These are phyloP conservation scores for Jatropha podagrica DNA, from an alignment of 441 rosid species.

Conservation along the genomic window DNA sequence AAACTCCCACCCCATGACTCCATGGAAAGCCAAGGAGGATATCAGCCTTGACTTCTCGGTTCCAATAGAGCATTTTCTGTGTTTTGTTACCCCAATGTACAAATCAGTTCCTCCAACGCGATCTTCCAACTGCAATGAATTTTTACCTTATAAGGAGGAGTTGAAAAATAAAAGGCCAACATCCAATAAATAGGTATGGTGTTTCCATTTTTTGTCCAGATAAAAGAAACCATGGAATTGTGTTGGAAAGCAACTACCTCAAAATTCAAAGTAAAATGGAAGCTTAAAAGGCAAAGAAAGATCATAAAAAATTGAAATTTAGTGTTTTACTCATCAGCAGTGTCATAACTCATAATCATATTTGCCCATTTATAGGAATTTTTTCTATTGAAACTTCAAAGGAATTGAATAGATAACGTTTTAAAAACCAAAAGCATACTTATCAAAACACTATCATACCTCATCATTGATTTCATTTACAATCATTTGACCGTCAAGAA, in stretches of 20 bases:
- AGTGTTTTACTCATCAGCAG: neutral
- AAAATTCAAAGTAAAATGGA: neutral
- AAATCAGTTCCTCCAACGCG: conserved; percentile 33
- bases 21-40: conserved; percentile 57
- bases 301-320: neutral
- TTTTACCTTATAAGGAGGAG: conserved; percentile 15
- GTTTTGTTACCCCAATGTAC: conserved; percentile 62
- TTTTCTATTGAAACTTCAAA: no score
- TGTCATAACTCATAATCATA: neutral
- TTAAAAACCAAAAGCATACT: neutral
- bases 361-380: neutral
- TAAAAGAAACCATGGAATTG: neutral
- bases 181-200: neutral
- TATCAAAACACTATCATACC: conserved; percentile 36
- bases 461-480: conserved; percentile 45
- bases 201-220: neutral
- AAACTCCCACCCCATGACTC: conserved; percentile 48
- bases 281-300: neutral
- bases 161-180: neutral
- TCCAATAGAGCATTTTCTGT: conserved; percentile 55
- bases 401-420: neutral
- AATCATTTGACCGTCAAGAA: conserved; percentile 66
- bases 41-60: conserved; percentile 50
- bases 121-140: conserved; percentile 47
- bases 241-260: neutral